Conservation (phyloP, 1,139 yeast genomes). For the Nadsonia starkeyi-henricii region DNA sequence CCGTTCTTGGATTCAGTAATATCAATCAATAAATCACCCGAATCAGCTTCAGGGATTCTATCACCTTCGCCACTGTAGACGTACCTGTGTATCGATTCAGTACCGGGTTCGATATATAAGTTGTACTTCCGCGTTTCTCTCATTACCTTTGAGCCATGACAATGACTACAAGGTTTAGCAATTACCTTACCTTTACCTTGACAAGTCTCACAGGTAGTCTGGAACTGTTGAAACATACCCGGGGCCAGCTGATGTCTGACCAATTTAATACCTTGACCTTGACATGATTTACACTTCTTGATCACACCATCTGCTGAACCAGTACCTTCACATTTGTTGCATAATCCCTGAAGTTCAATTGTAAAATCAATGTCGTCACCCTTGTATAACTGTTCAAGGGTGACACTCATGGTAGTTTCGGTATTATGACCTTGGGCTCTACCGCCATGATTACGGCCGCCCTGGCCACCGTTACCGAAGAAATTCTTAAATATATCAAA, state of each 20-base stretch:
- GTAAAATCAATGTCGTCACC: constrained; percentile 52
- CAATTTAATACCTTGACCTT: constrained; percentile 60
- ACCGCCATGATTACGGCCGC: constrained; percentile 20
- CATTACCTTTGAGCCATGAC: constrained; percentile 58
- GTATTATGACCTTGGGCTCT: constrained; percentile 47
- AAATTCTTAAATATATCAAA: constrained; percentile 67
- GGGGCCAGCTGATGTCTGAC: constrained; percentile 71
- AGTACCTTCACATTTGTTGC: constrained; percentile 66
- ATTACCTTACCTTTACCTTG: constrained; percentile 62
- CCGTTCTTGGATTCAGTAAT: constrained; percentile 30
- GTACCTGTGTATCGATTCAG: constrained; percentile 44
- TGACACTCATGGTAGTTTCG: constrained; percentile 39
- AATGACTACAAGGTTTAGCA: constrained; percentile 46
- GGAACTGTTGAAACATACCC: constrained; percentile 79
- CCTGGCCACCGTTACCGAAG: constrained; percentile 44
- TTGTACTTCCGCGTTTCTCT: constrained; percentile 43
- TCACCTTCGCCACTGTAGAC: constrained; percentile 69
- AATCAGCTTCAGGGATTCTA: constrained; percentile 60
- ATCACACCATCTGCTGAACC: constrained; percentile 72
- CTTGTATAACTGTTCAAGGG: constrained; percentile 51
- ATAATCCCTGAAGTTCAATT: constrained; percentile 59
- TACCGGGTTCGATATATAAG: constrained; percentile 58
- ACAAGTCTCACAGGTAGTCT: constrained; percentile 67
- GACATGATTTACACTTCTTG: constrained; percentile 51
- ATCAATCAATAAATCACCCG: constrained; percentile 64